phyloP scores from a whole-genome alignment of 176 grass and related monocot species.

The Bonia amplexicaulis region DNA sequence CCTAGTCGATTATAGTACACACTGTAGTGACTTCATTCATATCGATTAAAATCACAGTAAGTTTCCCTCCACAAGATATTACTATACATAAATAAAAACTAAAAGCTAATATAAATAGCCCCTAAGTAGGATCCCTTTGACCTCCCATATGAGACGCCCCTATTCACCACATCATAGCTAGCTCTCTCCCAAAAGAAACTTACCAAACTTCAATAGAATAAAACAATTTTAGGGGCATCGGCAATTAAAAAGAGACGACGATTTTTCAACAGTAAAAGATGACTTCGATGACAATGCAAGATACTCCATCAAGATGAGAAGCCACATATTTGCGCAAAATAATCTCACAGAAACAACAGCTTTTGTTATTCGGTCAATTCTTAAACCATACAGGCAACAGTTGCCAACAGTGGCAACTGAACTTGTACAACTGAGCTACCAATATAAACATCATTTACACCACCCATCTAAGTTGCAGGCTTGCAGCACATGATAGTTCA shows the following conservation, averaged over 20 bases:
- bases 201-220: neutral
- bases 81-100: neutral
- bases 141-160: neutral
- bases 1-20: too few relatives aligned
- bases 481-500: neutral
- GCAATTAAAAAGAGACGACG: neutral
- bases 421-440: slow-evolving; percentile 26
- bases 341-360: neutral
- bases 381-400: neutral
- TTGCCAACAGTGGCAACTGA: neutral
- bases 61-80: too few relatives aligned
- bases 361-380: neutral
- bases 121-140: neutral
- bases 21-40: too few relatives aligned
- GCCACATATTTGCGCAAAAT: neutral
- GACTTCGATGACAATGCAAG: neutral
- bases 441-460: slow-evolving; percentile 46
- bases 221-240: neutral
- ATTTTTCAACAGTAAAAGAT: neutral
- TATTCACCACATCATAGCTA: neutral
- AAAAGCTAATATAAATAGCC: neutral
- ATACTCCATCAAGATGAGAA: neutral
- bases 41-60: too few relatives aligned
- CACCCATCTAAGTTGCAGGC: neutral
- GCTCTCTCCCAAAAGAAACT: neutral